Conservation (phyloP, 208 protist species). For the Wallacemonas sp. region DNA sequence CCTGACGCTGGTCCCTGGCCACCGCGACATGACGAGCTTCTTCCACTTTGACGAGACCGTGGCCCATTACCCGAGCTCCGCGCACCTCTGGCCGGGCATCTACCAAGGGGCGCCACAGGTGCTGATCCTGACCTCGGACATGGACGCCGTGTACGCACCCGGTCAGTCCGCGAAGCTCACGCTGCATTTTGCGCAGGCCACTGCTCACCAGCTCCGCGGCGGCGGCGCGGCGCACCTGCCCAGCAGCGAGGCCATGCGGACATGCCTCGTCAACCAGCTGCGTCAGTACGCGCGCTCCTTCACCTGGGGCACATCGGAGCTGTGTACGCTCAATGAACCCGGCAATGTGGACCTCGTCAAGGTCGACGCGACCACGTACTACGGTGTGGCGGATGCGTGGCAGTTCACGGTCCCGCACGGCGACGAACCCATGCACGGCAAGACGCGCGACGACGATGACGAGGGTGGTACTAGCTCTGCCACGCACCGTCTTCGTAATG, state of each 20-base stretch:
- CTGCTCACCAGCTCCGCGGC: conserved; percentile 19
- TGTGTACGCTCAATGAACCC: conserved; percentile 17
- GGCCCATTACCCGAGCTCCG: not conserved
- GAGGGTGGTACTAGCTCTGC: not conserved
- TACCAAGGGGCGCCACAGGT: conserved; percentile 14
- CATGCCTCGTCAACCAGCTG: conserved; percentile 44
- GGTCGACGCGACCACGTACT: conserved; percentile 29
- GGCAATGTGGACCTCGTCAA: conserved; percentile 43
- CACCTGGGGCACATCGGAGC: conserved; percentile 27
- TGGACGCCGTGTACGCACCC: conserved; percentile 21
- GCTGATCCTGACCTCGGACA: conserved; percentile 17
- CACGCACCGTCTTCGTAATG: not conserved
- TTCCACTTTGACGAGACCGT: conserved; percentile 9
- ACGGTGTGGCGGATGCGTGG: conserved; percentile 51
- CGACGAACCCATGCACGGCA: conserved; percentile 29
- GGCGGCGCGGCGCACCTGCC: conserved; percentile 32
- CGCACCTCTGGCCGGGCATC: not conserved
- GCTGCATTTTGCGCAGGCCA: not conserved
- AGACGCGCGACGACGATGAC: not conserved
- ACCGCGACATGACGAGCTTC: conserved; percentile 6
- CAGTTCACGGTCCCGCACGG: conserved; percentile 48
- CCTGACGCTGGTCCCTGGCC: conserved; percentile 7
- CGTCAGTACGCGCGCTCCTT: conserved; percentile 18
- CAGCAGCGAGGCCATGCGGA: conserved; percentile 15
- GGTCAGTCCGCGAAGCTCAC: conserved; percentile 3